Conservation (phyloP, 345 rosid species). For the Lumnitzera racemosa region DNA sequence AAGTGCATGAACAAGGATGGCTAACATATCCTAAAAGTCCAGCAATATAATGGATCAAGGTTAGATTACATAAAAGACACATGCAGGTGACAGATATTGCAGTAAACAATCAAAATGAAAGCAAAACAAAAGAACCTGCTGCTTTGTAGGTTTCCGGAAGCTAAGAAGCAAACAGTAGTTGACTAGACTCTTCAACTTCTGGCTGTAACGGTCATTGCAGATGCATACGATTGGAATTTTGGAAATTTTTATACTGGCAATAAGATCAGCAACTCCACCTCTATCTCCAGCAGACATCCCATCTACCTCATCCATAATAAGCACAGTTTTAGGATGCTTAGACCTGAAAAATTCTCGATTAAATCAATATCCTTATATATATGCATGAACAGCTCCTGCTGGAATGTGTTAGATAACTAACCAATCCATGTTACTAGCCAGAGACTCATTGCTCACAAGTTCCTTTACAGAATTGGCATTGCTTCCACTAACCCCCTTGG, state of each 20-base stretch:
- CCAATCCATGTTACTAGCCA: constrained; percentile 58
- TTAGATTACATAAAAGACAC: neutral
- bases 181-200: constrained; percentile 87
- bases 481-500: constrained; percentile 93
- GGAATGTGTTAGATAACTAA: constrained; percentile 12
- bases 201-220: constrained; percentile 97
- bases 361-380: neutral
- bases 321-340: constrained; percentile 67
- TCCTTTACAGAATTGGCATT: constrained; percentile 93
- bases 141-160: constrained; percentile 89
- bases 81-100: neutral
- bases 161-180: constrained; percentile 79
- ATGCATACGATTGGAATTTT: constrained; percentile 95
- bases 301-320: constrained; percentile 99
- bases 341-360: constrained; percentile 37
- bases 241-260: constrained; percentile 91
- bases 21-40: too few relatives aligned
- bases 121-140: constrained; percentile 50
- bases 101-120: constrained; percentile 5
- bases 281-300: constrained; percentile 99
- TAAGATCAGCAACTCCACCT: constrained; percentile 96
- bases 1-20: too few relatives aligned
- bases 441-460: constrained; percentile 80
- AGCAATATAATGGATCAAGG: neutral
- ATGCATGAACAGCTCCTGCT: neutral